A percentile compares a stretch with the other conserved stretches of the same genome.
phyloP scores from a whole-genome alignment of 169 alveolate species.

The Plasmodium relictum region DNA sequence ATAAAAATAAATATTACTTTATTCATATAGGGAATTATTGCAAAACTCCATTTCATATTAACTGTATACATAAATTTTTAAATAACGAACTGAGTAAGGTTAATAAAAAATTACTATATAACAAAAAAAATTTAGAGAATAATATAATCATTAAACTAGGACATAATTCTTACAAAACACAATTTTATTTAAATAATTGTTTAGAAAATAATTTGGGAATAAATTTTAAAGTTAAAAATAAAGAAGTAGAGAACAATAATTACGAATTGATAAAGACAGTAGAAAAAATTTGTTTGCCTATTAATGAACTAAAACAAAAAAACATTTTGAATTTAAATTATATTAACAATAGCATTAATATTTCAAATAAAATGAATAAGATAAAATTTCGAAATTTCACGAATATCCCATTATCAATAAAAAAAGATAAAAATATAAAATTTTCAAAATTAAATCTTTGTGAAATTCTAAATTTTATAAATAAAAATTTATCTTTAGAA shows the following conservation, averaged over 20 bases:
- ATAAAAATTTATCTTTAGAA: slow-evolving; percentile 14
- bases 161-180: no score
- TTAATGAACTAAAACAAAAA: no score
- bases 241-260: background rate
- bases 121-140: background rate
- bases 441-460: slow-evolving; percentile 34
- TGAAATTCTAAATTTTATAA: slow-evolving; percentile 36
- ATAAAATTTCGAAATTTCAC: slow-evolving; percentile 43
- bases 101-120: slow-evolving; percentile 17
- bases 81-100: slow-evolving; percentile 2
- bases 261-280: no score
- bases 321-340: no score
- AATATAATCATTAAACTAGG: background rate
- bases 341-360: no score
- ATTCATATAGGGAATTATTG: slow-evolving; percentile 17
- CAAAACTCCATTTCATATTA: slow-evolving; percentile 19
- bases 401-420: slow-evolving; percentile 20
- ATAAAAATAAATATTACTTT: slow-evolving; percentile 25
- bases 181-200: no score
- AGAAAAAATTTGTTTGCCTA: no score
- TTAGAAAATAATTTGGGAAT: background rate
- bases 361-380: slow-evolving; percentile 27
- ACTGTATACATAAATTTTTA: slow-evolving; percentile 23
- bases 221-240: slow-evolving; percentile 6
- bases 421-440: slow-evolving; percentile 31